Evolutionary conservation across 805 yeast species (phyloP).

Genomic region (Cyberlindnera maclurae): DNA sequence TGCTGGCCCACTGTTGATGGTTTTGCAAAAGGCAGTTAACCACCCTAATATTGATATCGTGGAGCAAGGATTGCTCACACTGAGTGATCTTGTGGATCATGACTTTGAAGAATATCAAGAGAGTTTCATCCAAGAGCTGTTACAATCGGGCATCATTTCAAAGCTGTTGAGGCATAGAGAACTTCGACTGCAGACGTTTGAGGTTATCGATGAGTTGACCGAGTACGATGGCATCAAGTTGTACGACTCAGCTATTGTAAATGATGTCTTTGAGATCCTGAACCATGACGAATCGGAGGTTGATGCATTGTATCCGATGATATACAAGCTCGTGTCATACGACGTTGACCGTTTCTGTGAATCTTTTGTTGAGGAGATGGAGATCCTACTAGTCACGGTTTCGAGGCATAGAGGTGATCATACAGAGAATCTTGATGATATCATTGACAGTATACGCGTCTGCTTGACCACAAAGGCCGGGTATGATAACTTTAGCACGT

Average conservation of each 20-base stretch:
- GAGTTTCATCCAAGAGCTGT: slow-evolving; percentile 2
- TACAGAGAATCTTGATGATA: slow-evolving; percentile 7
- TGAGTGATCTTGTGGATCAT: slow-evolving; percentile 14
- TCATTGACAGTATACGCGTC: slow-evolving; percentile 10
- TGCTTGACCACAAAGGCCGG: slow-evolving; percentile 7
- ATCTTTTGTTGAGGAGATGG: slow-evolving; percentile 6
- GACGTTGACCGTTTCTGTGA: slow-evolving; percentile 4
- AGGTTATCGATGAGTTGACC: slow-evolving; percentile 5
- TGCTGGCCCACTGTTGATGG: not conserved
- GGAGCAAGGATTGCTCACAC: slow-evolving; percentile 8
- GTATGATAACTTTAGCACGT: slow-evolving; percentile 7
- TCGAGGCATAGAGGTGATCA: not conserved
- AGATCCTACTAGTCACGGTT: slow-evolving; percentile 7
- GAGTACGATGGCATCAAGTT: slow-evolving; percentile 4
- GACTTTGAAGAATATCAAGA: slow-evolving; percentile 10
- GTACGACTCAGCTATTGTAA: not conserved
- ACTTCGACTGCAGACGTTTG: not conserved
- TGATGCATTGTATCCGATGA: slow-evolving; percentile 1
- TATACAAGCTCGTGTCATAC: slow-evolving; percentile 6
- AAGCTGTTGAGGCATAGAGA: not conserved
- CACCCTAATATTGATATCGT: slow-evolving; percentile 17
- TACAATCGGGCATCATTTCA: slow-evolving; percentile 1
- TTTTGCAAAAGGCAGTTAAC: slow-evolving; percentile 1
- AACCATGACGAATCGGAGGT: not conserved
- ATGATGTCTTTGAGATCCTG: slow-evolving; percentile 1